A percentile compares a stretch with the other conserved stretches of the same genome.
phyloP scores from a whole-genome alignment of 2,329 filamentous ascomycete genomes.

The Aspergillus neotritici region DNA sequence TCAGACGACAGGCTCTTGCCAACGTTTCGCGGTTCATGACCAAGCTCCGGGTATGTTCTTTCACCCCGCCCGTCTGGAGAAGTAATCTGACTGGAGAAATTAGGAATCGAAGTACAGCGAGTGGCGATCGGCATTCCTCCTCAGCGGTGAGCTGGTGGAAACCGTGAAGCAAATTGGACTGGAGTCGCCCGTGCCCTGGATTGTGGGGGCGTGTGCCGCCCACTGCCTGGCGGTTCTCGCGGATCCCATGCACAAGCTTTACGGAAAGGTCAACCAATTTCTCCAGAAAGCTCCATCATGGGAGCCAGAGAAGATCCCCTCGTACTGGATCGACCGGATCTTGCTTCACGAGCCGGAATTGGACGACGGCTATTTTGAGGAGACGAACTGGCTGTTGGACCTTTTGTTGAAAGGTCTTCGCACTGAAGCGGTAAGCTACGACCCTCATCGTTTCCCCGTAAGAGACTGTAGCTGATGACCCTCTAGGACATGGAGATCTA shows the following conservation, averaged over 20 bases:
- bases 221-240: conserved; percentile 64
- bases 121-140: conserved; percentile 69
- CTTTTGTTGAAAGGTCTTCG: conserved; percentile 62
- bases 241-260: conserved; percentile 75
- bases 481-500: conserved; percentile 44
- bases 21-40: conserved; percentile 41
- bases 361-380: conserved; percentile 66
- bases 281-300: conserved; percentile 72
- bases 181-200: conserved; percentile 59
- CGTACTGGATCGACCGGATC: conserved; percentile 62
- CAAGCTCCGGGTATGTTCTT: conserved; percentile 41
- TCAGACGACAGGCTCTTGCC: conserved; percentile 65
- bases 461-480: conserved; percentile 8
- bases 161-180: conserved; percentile 57
- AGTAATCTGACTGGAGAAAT: conserved; percentile 10
- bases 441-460: neutral
- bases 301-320: conserved; percentile 54
- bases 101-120: conserved; percentile 67
- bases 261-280: conserved; percentile 79
- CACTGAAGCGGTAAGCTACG: conserved; percentile 48
- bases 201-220: conserved; percentile 69
- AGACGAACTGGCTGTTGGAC: conserved; percentile 68
- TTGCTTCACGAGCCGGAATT: conserved; percentile 67
- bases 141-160: conserved; percentile 74
- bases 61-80: neutral